Conservation (phyloP, 169 alveolate genomes). For the Plasmodium berghei region DNA sequence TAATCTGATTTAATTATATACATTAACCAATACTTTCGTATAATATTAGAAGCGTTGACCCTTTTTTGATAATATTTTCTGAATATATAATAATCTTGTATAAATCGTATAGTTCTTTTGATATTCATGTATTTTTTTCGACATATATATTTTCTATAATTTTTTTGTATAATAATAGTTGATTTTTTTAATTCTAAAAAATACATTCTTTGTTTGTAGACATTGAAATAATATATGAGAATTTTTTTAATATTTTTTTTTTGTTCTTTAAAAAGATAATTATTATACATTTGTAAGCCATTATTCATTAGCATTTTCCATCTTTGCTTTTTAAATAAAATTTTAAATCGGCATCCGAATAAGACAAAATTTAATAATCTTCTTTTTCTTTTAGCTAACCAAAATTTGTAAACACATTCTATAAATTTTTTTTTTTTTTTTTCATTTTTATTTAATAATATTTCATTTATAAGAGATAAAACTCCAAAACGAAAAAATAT, state of each 20-base stretch:
- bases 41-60: constrained; percentile 40
- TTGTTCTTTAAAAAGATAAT: constrained; percentile 37
- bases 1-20: constrained; percentile 68
- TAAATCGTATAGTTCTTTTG: constrained; percentile 29
- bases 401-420: constrained; percentile 77
- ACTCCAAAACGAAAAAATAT: constrained; percentile 82
- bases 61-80: constrained; percentile 56
- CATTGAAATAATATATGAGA: constrained; percentile 62
- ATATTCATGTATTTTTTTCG: constrained; percentile 46
- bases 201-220: constrained; percentile 52
- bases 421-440: constrained; percentile 70
- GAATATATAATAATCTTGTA: constrained; percentile 66
- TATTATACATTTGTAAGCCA: constrained; percentile 44
- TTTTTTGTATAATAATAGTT: constrained; percentile 51
- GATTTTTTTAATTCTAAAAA: constrained; percentile 32
- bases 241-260: constrained; percentile 35
- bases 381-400: constrained; percentile 64
- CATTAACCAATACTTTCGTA: constrained; percentile 55
- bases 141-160: constrained; percentile 24
- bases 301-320: constrained; percentile 46
- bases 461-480: constrained; percentile 78
- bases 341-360: constrained; percentile 71
- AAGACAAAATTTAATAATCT: constrained; percentile 44
- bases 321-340: constrained; percentile 59
- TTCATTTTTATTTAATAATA: constrained; percentile 73